Evolutionary conservation across 2,329 filamentous ascomycete genomes (phyloP), one percentile per base, ranked within the genome.

Genomic region (Penicillium sp.): DNA sequence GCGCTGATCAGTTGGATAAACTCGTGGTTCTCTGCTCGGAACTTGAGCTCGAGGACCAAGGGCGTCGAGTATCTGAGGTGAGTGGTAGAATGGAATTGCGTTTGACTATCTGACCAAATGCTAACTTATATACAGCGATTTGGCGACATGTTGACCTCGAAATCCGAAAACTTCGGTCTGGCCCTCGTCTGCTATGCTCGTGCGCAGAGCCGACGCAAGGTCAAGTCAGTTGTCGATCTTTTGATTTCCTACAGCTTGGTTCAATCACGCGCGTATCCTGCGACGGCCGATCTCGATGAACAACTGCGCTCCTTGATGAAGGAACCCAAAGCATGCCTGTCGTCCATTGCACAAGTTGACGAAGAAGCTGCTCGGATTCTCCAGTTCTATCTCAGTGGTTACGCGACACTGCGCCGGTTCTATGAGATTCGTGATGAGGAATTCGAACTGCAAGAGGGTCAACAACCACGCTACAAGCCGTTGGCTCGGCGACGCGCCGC

Each of bases 171-270:
- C 52, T 97, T 93, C 64, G 93, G 93, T 51, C 86, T 93, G 61
- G 90, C 91, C 0, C 81, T 97, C 19, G 87, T 94, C 76, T 97
- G 95, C 78, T 97, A 94, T 71, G 89, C 93, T 25, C 84, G 95
- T 12, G 89, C 91, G 3, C 91, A 95, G 68, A 85, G 87, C 26
- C 78, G 85, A 1, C 80, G 83, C 60, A 95, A 93, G 73, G 87
- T 97, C 50, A 90, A 90, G 66, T 87, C 91, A 60, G 89, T 96
- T 19, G 82, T 96, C 41, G 90, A 95, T 69, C 83, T 94, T 3
- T 84, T 97, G 50, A 93, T 91, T 64, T 91, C 91, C 2, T 89
- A 91, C 71, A 96, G 89, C 43, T 82, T 97, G 16, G 83, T 96
- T 41, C 89, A 96, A 65, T 96, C 91, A 1, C 86, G 85, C 0